Evolutionary conservation across 352 stramenopile genomes (phyloP), one percentile per base, ranked within the genome.

Genomic region (Phytophthora pseudosyringae): DNA sequence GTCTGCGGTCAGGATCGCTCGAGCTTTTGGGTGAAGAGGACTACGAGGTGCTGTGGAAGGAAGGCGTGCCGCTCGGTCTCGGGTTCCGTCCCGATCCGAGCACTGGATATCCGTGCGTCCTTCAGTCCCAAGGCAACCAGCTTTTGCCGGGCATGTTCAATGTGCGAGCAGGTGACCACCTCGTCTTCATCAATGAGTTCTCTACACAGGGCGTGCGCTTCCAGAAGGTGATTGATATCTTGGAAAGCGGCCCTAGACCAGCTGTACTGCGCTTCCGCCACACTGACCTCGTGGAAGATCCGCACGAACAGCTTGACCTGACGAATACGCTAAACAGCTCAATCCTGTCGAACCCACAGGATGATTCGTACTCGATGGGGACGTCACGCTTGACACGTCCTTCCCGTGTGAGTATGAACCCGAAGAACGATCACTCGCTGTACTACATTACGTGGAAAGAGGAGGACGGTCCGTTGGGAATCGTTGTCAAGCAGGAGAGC

Each of bases 401-500:
- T 50, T 91, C 80, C 21, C 88, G 81, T 49, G 73, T 90, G 47
- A 94, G 83, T 47, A 71, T 93, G 59, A 93, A 94, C 61, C 86
- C 86, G 3, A 93, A 92, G 72, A 82, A 91, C 16, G 86, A 93
- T 53, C 82, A 92, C 56, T 92, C 84, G 45, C 64, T 93, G 41
- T 96, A 96, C 71, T 93, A 93, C 72, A 94, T 96, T 60, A 96
- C 88, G 52, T 96, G 88, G 88, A 93, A 93, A 69, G 86, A 94
- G 47, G 84, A 94, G 36, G 88, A 96, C 53, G 88, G 88, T 10
- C 84, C 88, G 10, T 64, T 96, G 48, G 88, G 88, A 10, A 93
- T 96, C 38, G 88, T 96, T 3, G 86, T 96, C 28, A 94, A 94
- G 63, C 86, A 94, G 52, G 86, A 94, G 56, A 93, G 80, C 67